Evolutionary conservation across 2,329 filamentous ascomycete genomes (phyloP), one percentile per base, ranked within the genome.

Genomic region (Reticulascus tulasneorum): DNA sequence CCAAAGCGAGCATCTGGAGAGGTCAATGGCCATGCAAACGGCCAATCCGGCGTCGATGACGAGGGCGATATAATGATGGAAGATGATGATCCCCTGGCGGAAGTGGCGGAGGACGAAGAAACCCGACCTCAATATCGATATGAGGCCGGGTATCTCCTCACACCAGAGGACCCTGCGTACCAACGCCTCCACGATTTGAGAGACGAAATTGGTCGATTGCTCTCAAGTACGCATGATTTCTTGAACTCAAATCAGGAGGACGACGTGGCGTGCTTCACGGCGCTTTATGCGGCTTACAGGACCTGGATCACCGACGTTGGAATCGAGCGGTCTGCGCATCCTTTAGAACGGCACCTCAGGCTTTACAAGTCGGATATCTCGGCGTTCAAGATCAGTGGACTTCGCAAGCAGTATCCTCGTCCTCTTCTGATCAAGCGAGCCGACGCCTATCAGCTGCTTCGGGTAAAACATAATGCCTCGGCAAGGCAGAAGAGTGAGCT

Each of bases 301-400:
- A 93, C 87, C 8, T 98, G 90, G 89, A 97, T 98, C 52, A 89
- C 94, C 2, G 93, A 98, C 53, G 90, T 98, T 25, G 93, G 94
- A 13, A 94, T 96, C 42, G 93, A 98, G 63, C 77, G 91, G 41
- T 96, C 91, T 13, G 91, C 93, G 1, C 93, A 96, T 57, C 86
- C 94, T 3, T 70, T 97, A 9, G 93, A 98, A 57, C 77, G 93
- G 15, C 82, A 97, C 11, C 79, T 85, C 5, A 79, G 89, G 35
- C 75, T 98, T 1, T 84, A 96, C 55, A 82, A 83, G 50, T 83
- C 87, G 6, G 93, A 98, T 52, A 84, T 90, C 42, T 80, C 87
- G 17, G 86, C 91, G 0, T 98, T 96, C 70, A 96, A 95, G 62
- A 86, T 96, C 55, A 94, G 85, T 47, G 93, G 93, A 5, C 69